Evolutionary conservation across 768 basidiomycete genomes (phyloP).

Genomic region (Jaapia argillacea): DNA sequence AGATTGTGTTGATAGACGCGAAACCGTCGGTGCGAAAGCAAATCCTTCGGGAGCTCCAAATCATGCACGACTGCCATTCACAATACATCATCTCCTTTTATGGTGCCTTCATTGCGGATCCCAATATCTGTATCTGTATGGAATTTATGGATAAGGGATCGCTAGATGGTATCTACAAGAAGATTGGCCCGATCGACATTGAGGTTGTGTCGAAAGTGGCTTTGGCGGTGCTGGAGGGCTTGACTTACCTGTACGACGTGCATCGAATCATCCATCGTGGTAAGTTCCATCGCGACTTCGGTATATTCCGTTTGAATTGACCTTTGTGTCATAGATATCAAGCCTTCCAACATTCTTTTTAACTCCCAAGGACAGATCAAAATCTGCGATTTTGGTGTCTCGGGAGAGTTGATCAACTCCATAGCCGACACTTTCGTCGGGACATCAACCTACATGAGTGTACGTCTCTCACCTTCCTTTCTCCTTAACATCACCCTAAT

Average conservation of each 20-base stretch:
- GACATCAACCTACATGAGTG: constrained; percentile 99
- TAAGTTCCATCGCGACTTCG: constrained; percentile 26
- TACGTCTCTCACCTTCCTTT: constrained; percentile 30
- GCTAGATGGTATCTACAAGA: constrained; percentile 92
- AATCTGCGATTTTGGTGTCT: constrained; percentile 98
- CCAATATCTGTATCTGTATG: constrained; percentile 99
- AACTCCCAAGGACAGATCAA: constrained; percentile 96
- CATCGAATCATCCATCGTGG: constrained; percentile 98
- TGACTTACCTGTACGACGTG: constrained; percentile 95
- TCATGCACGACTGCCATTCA: constrained; percentile 97
- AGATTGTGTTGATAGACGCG: constrained; percentile 95
- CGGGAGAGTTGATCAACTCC: constrained; percentile 96
- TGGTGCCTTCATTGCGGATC: constrained; percentile 93
- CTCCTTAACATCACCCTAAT: constrained; percentile 6
- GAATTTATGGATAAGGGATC: constrained; percentile 94
- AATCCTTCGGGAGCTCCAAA: constrained; percentile 94
- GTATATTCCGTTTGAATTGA: background rate
- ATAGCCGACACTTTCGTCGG: constrained; percentile 99
- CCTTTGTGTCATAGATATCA: constrained; percentile 79
- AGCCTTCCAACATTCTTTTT: constrained; percentile 94
- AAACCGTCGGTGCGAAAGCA: constrained; percentile 96
- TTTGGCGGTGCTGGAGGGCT: constrained; percentile 86
- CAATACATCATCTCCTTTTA: constrained; percentile 94
- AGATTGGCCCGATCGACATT: constrained; percentile 88
- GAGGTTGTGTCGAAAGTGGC: constrained; percentile 91